Percentiles rank a stretch among this genome's conserved stretches.
phyloP scores from a whole-genome alignment of 257 asterid genomes.

The Salvia splendens region DNA sequence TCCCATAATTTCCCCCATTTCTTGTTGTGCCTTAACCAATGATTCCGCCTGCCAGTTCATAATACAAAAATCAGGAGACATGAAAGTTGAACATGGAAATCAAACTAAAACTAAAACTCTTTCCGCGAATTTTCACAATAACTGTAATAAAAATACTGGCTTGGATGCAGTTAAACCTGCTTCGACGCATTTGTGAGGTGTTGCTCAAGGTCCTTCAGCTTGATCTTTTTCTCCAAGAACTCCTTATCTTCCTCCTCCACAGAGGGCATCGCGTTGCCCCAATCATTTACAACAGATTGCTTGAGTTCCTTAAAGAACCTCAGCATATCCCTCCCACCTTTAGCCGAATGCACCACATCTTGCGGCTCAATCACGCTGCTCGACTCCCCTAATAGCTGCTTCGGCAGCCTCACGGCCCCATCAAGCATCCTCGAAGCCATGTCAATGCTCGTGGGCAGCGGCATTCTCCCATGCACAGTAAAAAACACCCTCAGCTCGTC shows the following conservation, averaged over 20 bases:
- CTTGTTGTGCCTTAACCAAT: slow-evolving; percentile 85
- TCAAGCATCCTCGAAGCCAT: slow-evolving; percentile 88
- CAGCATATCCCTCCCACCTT: slow-evolving; percentile 88
- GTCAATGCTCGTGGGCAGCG: slow-evolving; percentile 68
- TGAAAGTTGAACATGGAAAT: slow-evolving; percentile 12
- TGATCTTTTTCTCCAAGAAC: slow-evolving; percentile 78
- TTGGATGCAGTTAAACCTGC: slow-evolving; percentile 51
- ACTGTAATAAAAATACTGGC: slow-evolving; percentile 10
- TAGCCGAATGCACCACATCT: slow-evolving; percentile 90
- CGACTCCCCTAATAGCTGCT: slow-evolving; percentile 82
- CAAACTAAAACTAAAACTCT: neutral
- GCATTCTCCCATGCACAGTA: slow-evolving; percentile 84
- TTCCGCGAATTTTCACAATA: neutral
- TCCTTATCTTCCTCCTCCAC: slow-evolving; percentile 88
- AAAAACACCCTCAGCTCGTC: slow-evolving; percentile 91
- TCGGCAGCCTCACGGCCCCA: slow-evolving; percentile 89
- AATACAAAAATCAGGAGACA: slow-evolving; percentile 24
- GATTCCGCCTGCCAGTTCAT: slow-evolving; percentile 71
- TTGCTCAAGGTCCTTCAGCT: slow-evolving; percentile 73
- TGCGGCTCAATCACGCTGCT: slow-evolving; percentile 71
- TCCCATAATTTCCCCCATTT: slow-evolving; percentile 89
- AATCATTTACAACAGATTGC: slow-evolving; percentile 88
- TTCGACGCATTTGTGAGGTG: slow-evolving; percentile 79
- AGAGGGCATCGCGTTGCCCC: slow-evolving; percentile 68
- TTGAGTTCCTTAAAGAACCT: slow-evolving; percentile 92